These are phyloP conservation scores for Fistulifera solaris DNA, from an alignment of 108 stramenopile genomes.

Conservation along the genomic window DNA sequence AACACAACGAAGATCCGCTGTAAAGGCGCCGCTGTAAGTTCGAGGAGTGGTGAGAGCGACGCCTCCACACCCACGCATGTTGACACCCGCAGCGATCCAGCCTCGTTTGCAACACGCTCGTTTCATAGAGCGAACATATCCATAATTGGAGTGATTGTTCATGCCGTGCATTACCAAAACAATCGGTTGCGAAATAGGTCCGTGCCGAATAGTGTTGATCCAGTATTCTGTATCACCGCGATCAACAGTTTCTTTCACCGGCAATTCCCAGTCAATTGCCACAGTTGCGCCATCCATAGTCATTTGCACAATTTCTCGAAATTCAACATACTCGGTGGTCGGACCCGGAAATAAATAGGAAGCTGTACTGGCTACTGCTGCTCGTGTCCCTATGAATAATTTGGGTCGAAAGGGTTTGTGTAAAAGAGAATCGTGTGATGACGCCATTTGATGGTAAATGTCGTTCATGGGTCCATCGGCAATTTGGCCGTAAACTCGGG, in stretches of 20 bases:
- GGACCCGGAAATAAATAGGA: constrained; percentile 56
- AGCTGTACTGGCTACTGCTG: constrained; percentile 41
- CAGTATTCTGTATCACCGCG: neutral
- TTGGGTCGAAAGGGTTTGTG: constrained; percentile 49
- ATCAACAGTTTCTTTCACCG: constrained; percentile 2
- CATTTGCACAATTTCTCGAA: constrained; percentile 65
- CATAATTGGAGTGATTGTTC: constrained; percentile 82
- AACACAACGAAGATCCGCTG: constrained; percentile 66
- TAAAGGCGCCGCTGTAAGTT: constrained; percentile 65
- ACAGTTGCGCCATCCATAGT: constrained; percentile 57
- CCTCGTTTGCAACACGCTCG: constrained; percentile 58
- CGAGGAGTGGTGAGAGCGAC: constrained; percentile 48
- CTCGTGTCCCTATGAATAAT: constrained; percentile 76
- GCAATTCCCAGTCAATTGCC: constrained; percentile 78
- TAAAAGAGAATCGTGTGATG: constrained; percentile 33
- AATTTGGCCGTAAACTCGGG: constrained; percentile 45
- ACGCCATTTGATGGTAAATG: constrained; percentile 22
- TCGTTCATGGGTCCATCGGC: constrained; percentile 4
- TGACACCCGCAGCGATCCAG: constrained; percentile 71
- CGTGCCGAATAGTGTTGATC: constrained; percentile 1
- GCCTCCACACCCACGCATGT: constrained; percentile 71
- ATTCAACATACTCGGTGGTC: neutral
- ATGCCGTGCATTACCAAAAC: constrained; percentile 74
- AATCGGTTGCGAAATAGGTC: constrained; percentile 18
- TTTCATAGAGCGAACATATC: constrained; percentile 73